Evolutionary conservation across 2,329 filamentous ascomycete genomes (phyloP), one percentile per base, ranked within the genome.

Genomic region (Bipolaris victoriae): DNA sequence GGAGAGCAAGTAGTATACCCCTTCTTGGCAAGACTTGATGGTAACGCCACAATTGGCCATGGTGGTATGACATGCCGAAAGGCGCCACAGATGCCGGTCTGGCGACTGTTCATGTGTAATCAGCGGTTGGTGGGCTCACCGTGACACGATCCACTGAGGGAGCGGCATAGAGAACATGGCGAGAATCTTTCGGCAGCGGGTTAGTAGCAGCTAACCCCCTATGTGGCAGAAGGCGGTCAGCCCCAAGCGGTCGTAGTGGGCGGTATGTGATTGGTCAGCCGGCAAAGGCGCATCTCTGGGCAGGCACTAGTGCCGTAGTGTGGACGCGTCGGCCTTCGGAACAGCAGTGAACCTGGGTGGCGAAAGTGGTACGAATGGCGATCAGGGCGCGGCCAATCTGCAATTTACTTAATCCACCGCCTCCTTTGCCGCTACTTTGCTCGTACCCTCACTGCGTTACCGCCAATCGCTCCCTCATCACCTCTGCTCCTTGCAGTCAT

Each of bases 311-410:
- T 50, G 26, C 55, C 33, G 33, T 52, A n/a, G 11, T 33, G 43
- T 52, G 55, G 58, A 45, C 40, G 39, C 47, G 40, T 40, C n/a
- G 18, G 47, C 51, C 37, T 37, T 53, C 64, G 67, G 66, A 65
- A 62, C 63, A 46, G 59, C 55, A 48, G 49, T 54, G 49, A 60
- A 57, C 64, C 67, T 67, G 61, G 58, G 53, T 59, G 61, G 63
- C 55, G 37, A 69, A 71, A 73, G 69, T 72, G 66, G 69, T 66
- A 61, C 60, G 56, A 55, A 54, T 48, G 63, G 54, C 58, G 65
- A 69, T 70, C 66, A 49, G 58, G 56, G 65, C 53, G 61, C 53
- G 58, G 62, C 60, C 66, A 60, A 61, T 63, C 62, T 68, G 60
- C 63, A 68, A 64, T 67, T 70, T 68, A 69, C 68, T 63, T 31